phyloP scores from a whole-genome alignment of 495 filamentous ascomycete genomes.

The Trichodelitschia bisporula region DNA sequence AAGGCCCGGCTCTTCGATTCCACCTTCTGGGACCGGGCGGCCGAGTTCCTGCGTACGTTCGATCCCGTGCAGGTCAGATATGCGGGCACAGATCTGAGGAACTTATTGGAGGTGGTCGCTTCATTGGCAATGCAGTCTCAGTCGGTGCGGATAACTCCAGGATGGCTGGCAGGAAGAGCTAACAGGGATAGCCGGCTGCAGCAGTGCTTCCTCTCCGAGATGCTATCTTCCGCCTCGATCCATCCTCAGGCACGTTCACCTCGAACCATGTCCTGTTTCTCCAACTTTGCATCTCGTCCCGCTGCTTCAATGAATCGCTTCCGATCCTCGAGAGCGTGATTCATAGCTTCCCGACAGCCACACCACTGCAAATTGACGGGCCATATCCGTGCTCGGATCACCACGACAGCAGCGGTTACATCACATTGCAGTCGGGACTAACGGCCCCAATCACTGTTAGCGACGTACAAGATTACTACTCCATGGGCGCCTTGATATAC shows the following conservation, averaged over 20 bases:
- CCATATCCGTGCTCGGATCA: slow-evolving; percentile 10
- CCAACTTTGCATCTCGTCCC: slow-evolving; percentile 30
- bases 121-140: slow-evolving; percentile 13
- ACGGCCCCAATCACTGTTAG: slow-evolving; percentile 28
- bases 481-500: slow-evolving; percentile 56
- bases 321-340: slow-evolving; percentile 44
- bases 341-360: slow-evolving; percentile 30
- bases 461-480: slow-evolving; percentile 51
- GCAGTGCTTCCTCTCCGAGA: slow-evolving; percentile 34
- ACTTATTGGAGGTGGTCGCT: slow-evolving; percentile 23
- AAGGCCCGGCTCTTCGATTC: too few relatives aligned
- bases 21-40: slow-evolving; percentile 23
- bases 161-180: neutral
- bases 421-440: slow-evolving; percentile 31
- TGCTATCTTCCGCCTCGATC: slow-evolving; percentile 49
- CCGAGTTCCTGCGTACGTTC: slow-evolving; percentile 25
- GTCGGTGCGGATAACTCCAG: neutral
- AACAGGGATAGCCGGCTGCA: slow-evolving; percentile 24
- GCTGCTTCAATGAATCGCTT: slow-evolving; percentile 28
- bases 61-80: slow-evolving; percentile 36
- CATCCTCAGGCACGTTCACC: slow-evolving; percentile 44
- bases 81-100: slow-evolving; percentile 25
- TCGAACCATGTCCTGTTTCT: slow-evolving; percentile 35
- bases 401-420: slow-evolving; percentile 19
- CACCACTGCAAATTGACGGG: slow-evolving; percentile 6